phyloP scores from a whole-genome alignment of 148 eudicot species.

The Camellia japonica region DNA sequence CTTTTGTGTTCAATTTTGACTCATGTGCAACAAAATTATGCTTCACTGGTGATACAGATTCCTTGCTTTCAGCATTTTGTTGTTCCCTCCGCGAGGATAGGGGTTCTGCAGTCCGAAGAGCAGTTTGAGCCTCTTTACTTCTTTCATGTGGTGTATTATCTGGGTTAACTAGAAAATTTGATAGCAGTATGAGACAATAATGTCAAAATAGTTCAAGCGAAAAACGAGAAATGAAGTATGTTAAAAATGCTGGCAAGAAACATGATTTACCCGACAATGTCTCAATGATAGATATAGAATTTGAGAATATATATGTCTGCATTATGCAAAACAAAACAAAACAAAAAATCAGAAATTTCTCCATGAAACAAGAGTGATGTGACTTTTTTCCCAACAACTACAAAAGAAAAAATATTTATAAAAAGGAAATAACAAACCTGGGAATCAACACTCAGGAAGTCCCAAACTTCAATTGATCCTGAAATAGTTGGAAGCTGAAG shows the following conservation, averaged over 20 bases:
- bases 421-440: conserved; percentile 60
- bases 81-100: conserved; percentile 42
- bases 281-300: conserved; percentile 83
- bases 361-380: neutral
- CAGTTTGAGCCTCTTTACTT: conserved; percentile 29
- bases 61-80: conserved; percentile 40
- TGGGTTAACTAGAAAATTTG: conserved; percentile 24
- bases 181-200: conserved; percentile 16
- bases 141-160: conserved; percentile 39
- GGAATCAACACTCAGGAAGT: conserved; percentile 97
- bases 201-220: conserved; percentile 13
- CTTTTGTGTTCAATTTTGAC: conserved; percentile 38
- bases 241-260: conserved; percentile 7
- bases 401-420: conserved; percentile 10
- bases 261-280: conserved; percentile 70
- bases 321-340: conserved; percentile 21
- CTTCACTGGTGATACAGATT: conserved; percentile 31
- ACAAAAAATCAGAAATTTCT: conserved; percentile 7
- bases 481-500: conserved; percentile 91
- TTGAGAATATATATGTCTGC: conserved; percentile 90
- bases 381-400: conserved; percentile 7
- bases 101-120: conserved; percentile 35
- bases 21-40: conserved; percentile 33
- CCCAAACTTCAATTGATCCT: conserved; percentile 98
- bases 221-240: neutral